Base-by-base conservation (phyloP, 2,329 filamentous ascomycete genomes). In the Zasmidium cellare region DNA sequence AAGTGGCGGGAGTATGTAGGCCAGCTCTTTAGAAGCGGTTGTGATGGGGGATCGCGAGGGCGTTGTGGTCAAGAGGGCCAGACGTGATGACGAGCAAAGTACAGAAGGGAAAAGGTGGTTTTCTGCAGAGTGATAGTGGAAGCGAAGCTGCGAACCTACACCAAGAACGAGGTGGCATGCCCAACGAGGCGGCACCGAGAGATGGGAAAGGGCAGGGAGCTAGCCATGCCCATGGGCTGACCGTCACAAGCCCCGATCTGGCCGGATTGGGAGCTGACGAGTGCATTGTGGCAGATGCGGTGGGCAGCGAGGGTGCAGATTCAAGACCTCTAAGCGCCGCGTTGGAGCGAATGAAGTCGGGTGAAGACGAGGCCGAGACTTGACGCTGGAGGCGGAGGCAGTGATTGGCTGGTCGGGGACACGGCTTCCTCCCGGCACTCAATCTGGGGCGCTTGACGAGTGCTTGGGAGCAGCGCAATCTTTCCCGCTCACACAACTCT, bases 221-320 rank as follows among this genome's bases (percentile, higher is more conserved):
- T 41, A 48, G 46, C 25, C 53, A 20, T 57, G 22, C 47, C 46
- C 38, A 38, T 52, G 46, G 53, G 51, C 55, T 59, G 56, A 57
- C 61, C 56, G 54, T 61, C 61, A 57, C 58, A 22, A 46, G 35
- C 35, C 35, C 16, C 35, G 35, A 41, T 16, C 35, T 14, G 3
- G n/a, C 53, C 53, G 50, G 22, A 50, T 46, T 53, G 28, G 57
- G 51, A 59, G 61, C 53, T 49, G 51, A 55, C 51, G 48, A 48
- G 47, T 41, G 25, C 16, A 50, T 57, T 35, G 57, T 58, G 52
- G 52, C 50, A 61, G 56, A 55, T 57, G 61, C 56, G 53, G 58
- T 60, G 60, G 61, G 59, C 57, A 61, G 57, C 61, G 61, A 55
- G 56, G 53, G 53, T 63, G 62, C 62, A 61, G 55, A 46, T 53